A percentile compares a stretch with the other conserved stretches of the same genome.
These are phyloP conservation scores for Heliosperma pusillum DNA, from an alignment of 148 eudicot genomes.

Conservation along the genomic window DNA sequence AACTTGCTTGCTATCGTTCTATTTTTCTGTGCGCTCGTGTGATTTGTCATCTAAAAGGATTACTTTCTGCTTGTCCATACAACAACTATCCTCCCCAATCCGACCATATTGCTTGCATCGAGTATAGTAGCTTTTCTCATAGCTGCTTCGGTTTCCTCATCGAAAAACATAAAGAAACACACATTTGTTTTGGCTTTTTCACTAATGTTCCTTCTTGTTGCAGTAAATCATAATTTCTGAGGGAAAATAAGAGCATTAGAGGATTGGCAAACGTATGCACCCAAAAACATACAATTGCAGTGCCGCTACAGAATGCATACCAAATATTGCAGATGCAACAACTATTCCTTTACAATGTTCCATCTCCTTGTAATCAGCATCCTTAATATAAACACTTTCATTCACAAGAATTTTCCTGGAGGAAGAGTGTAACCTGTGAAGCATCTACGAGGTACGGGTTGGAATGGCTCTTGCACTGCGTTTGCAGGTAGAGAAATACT, in stretches of 20 bases:
- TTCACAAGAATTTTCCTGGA: constrained; percentile 95
- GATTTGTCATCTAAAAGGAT: no score
- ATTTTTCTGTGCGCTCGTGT: no score
- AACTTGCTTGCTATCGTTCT: no score
- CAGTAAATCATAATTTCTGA: constrained; percentile 77
- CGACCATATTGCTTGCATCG: constrained; percentile 54
- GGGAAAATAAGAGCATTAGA: constrained; percentile 17
- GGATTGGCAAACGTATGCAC: no score
- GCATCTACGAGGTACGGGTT: constrained; percentile 39
- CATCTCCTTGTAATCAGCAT: constrained; percentile 76
- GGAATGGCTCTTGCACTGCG: constrained; percentile 20
- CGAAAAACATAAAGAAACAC: constrained; percentile 93
- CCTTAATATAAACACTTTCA: constrained; percentile 84
- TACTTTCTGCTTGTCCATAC: no score
- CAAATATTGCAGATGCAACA: constrained; percentile 92
- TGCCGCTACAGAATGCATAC: constrained; percentile 31
- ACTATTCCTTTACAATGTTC: constrained; percentile 74
- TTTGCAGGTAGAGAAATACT: constrained; percentile 21
- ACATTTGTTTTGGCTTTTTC: constrained; percentile 62
- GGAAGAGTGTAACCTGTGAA: constrained; percentile 88
- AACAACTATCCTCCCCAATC: constrained; percentile 80
- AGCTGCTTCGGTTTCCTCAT: constrained; percentile 74
- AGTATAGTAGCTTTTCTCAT: constrained; percentile 59
- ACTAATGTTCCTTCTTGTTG: constrained; percentile 77
- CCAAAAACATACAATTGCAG: no score